Base-by-base conservation (phyloP, 352 stramenopile species). In the Phytopythium helicoides region DNA sequence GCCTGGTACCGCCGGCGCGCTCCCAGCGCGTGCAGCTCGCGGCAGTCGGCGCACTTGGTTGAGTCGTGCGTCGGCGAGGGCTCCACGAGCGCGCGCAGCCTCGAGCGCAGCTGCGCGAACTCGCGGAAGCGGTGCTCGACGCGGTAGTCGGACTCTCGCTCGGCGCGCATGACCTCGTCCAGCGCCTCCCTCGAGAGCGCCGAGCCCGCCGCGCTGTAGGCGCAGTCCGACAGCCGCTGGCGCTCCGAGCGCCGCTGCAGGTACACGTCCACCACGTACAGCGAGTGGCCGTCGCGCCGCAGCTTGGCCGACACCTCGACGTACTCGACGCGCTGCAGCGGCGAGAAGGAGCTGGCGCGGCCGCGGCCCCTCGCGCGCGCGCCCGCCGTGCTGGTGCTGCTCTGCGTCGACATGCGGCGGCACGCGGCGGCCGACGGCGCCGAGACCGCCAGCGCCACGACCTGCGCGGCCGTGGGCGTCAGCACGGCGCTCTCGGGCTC, bases 121-220 rank as follows among this genome's bases (percentile, higher is more conserved):
- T 71, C 66, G 7, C 42, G 55, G 38, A 75, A 69, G 26, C 52
- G 66, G 40, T 58, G 62, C 37, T 71, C 62, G 23, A 69, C 56
- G n/a, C 48, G 37, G 57, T 54, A 75, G 52, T 71, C 60, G 15
- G 66, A 60, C 46, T 75, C 62, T 19, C 66, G 66, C 41, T 75
- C 66, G 33, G 66, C 50, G 47, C 64, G 63, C 62, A 71, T 64
- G 49, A 68, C 34, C 3, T 49, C 40, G 34, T 15, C 44, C 52
- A 75, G 57, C 28, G 48, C 55, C 26, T 69, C 38, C 6, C 47
- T 44, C 4, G 52, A 58, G 33, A 66, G 52, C 5, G 60, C 66
- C 5, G 44, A 63, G 6, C 50, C 37, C 8, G 58, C 53, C 16
- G 31, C 41, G 33, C 45, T 54, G 42, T 75, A 71, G 6, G 60